Evolutionary conservation across 805 yeast genomes (phyloP).

Genomic region (Saturnispora sekii): DNA sequence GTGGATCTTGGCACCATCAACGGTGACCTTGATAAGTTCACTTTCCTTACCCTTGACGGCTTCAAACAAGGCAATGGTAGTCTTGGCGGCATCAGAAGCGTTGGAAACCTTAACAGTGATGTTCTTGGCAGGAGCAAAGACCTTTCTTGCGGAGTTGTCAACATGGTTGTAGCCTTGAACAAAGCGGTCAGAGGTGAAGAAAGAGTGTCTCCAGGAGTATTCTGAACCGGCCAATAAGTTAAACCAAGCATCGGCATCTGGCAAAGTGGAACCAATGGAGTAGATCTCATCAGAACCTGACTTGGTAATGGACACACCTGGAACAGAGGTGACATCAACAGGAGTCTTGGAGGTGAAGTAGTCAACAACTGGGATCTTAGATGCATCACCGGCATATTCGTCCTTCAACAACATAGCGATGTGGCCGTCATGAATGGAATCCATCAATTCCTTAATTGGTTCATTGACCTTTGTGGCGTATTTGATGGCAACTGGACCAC

Average conservation of each 20-base stretch:
- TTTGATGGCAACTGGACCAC: conserved; percentile 97
- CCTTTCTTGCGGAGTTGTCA: conserved; percentile 68
- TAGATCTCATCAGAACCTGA: conserved; percentile 27
- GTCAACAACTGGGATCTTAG: conserved; percentile 79
- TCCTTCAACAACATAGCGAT: conserved; percentile 59
- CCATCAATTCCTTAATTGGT: conserved; percentile 87
- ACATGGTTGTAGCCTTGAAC: conserved; percentile 81
- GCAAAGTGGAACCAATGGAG: conserved; percentile 30
- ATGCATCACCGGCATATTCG: conserved; percentile 57
- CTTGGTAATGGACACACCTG: conserved; percentile 30
- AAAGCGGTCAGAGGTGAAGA: conserved; percentile 65
- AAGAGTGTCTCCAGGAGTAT: conserved; percentile 86
- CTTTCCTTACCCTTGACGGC: conserved; percentile 58
- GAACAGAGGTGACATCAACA: conserved; percentile 27
- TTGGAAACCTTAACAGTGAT: conserved; percentile 52
- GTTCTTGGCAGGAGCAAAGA: conserved; percentile 63
- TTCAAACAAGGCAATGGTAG: conserved; percentile 59
- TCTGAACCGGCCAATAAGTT: conserved; percentile 67
- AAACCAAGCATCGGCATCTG: conserved; percentile 53
- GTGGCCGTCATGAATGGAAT: conserved; percentile 84
- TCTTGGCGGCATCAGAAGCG: conserved; percentile 41
- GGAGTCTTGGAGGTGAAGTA: conserved; percentile 69
- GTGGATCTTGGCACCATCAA: conserved; percentile 46
- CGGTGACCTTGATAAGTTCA: conserved; percentile 56
- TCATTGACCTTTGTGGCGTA: conserved; percentile 79